Percentiles rank a stretch among this genome's conserved stretches.
Conservation (phyloP, 1,284 basidiomycete species). For the Austroboletus novae-zelandiae region DNA sequence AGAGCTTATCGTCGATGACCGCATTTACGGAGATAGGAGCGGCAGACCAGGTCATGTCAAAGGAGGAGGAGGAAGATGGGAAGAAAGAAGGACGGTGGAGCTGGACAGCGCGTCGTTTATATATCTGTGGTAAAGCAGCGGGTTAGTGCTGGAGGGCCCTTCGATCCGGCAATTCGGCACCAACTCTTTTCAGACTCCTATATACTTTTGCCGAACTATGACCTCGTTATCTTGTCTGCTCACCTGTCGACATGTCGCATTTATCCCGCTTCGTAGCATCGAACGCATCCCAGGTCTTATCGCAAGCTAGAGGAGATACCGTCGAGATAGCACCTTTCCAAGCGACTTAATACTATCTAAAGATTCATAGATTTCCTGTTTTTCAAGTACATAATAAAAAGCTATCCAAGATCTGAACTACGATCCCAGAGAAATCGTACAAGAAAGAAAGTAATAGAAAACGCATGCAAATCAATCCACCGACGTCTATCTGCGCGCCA, state of each 20-base stretch:
- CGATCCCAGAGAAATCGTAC: neutral
- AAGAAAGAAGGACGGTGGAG: neutral
- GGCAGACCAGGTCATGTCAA: slow-evolving; percentile 29
- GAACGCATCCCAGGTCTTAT: too few species aligned
- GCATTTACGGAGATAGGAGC: slow-evolving; percentile 33
- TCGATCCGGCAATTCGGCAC: slow-evolving; percentile 26
- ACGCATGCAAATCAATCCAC: neutral
- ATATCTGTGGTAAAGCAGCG: slow-evolving; percentile 6
- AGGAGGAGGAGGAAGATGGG: neutral
- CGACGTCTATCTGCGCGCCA: slow-evolving; percentile 14
- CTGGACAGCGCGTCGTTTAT: too few species aligned
- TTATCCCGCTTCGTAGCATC: neutral
- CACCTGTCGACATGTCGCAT: neutral
- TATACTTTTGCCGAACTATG: too few species aligned
- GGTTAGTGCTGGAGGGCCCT: neutral
- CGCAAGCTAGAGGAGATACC: too few species aligned
- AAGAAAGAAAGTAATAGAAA: neutral
- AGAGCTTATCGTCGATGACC: slow-evolving; percentile 47
- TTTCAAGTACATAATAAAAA: too few species aligned
- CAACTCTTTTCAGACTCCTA: neutral
- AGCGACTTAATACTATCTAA: too few species aligned
- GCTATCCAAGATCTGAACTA: too few species aligned
- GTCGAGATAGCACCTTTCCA: too few species aligned
- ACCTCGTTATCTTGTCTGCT: too few species aligned
- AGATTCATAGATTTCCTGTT: too few species aligned